These are phyloP conservation scores for Ochetophila trinervis DNA, from an alignment of 306 rosid genomes.

Conservation along the genomic window DNA sequence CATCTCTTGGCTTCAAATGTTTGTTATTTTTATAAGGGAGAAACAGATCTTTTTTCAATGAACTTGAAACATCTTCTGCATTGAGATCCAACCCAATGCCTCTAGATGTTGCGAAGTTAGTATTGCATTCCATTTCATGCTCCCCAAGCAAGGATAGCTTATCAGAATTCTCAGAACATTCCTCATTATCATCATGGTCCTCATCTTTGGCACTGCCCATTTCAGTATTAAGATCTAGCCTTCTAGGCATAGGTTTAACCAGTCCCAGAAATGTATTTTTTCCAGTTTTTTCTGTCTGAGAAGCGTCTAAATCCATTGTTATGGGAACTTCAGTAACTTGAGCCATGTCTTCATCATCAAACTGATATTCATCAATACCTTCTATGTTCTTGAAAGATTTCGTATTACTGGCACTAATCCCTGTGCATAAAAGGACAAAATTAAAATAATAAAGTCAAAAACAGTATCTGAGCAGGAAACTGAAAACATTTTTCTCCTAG, in stretches of 20 bases:
- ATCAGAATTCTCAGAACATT: conserved; percentile 30
- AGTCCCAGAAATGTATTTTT: conserved; percentile 6
- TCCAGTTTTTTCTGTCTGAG: conserved; percentile 37
- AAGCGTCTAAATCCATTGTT: conserved; percentile 32
- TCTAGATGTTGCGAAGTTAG: conserved; percentile 25
- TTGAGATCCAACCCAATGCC: conserved; percentile 66
- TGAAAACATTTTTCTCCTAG: not conserved
- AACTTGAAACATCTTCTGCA: conserved; percentile 61
- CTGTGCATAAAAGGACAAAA: conserved; percentile 35
- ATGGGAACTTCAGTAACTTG: conserved; percentile 40
- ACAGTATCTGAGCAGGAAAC: not conserved
- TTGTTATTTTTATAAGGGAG: conserved; percentile 36
- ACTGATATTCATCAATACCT: conserved; percentile 24
- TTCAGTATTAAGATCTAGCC: conserved; percentile 57
- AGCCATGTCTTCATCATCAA: conserved; percentile 41
- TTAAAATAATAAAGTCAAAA: conserved; percentile 9
- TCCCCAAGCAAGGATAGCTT: conserved; percentile 27
- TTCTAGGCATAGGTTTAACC: conserved; percentile 20
- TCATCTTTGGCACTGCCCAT: conserved; percentile 28
- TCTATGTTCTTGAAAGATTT: conserved; percentile 32
- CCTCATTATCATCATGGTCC: conserved; percentile 24
- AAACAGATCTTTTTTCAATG: conserved; percentile 34
- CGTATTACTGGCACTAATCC: conserved; percentile 10
- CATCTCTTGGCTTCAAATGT: conserved; percentile 50
- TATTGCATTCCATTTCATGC: conserved; percentile 17